Evolutionary conservation across 2,329 filamentous ascomycete genomes (phyloP).

Genomic region (Raffaelea ambrosiae): DNA sequence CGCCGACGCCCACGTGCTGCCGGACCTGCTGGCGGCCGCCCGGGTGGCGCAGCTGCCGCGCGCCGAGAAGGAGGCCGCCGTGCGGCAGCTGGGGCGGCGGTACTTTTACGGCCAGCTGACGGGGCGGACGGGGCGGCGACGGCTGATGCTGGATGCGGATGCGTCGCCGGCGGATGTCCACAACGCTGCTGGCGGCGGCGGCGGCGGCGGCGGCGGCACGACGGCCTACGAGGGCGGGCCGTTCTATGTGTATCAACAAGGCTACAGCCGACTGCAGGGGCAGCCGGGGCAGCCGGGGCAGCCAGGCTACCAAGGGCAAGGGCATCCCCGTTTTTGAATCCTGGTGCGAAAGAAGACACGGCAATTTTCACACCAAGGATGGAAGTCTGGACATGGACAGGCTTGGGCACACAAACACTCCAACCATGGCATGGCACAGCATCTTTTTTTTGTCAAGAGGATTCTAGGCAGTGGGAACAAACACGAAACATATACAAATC

Average conservation of each 20-base stretch:
- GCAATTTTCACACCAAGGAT: too few relatives aligned
- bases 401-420: too few relatives aligned
- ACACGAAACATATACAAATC: too few relatives aligned
- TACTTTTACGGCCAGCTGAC: constrained; percentile 24
- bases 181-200: constrained; percentile 15
- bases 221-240: constrained; percentile 8
- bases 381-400: too few relatives aligned
- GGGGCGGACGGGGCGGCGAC: constrained; percentile 14
- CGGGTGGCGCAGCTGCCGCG: constrained; percentile 16
- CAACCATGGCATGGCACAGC: too few relatives aligned
- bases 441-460: too few relatives aligned
- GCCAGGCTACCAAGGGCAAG: neutral
- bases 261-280: neutral
- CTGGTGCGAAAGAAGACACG: too few relatives aligned
- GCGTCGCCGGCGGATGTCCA: too few relatives aligned
- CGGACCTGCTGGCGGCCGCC: constrained; percentile 16
- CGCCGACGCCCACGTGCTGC: constrained; percentile 18
- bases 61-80: constrained; percentile 15
- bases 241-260: constrained; percentile 5
- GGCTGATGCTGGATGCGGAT: constrained; percentile 18
- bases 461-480: too few relatives aligned
- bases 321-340: too few relatives aligned
- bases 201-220: constrained; percentile 8
- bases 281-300: neutral
- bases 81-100: constrained; percentile 18